Evolutionary conservation across 768 basidiomycete species (phyloP).

Genomic region (Suillus lakei): DNA sequence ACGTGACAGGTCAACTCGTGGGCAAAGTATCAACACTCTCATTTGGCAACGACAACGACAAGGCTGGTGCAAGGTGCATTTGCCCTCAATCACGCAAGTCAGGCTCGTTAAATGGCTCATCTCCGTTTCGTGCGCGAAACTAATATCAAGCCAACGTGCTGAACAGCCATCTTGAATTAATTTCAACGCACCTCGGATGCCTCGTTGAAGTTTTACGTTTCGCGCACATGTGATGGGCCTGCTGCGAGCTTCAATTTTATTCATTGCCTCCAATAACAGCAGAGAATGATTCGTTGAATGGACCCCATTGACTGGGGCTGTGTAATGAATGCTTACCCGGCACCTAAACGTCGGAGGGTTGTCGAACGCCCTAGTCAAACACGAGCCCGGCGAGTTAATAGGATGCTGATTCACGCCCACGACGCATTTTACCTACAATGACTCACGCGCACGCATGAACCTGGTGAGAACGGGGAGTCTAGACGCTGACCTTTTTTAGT

Average conservation of each 20-base stretch:
- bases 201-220: not conserved
- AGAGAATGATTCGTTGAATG: not conserved
- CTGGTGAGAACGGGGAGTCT: not conserved
- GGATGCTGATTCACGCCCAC: not conserved
- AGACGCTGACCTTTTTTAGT: not conserved
- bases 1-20: not conserved
- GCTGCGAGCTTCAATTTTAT: not conserved
- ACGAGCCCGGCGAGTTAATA: not conserved
- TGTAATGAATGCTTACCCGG: not conserved
- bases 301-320: not conserved
- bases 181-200: not conserved
- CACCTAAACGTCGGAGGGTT: not conserved
- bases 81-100: not conserved
- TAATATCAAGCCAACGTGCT: not conserved
- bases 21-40: not conserved
- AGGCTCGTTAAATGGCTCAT: not conserved
- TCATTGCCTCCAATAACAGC: not conserved
- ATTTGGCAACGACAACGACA: not conserved
- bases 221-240: not conserved
- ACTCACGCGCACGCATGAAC: not conserved
- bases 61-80: not conserved
- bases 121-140: not conserved
- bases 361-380: not conserved
- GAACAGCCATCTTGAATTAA: conserved; percentile 4
- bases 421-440: not conserved